Percentiles rank a stretch among this genome's conserved stretches.
These are phyloP conservation scores for Neurospora sp. DNA, from an alignment of 495 filamentous ascomycete genomes.

Conservation along the genomic window DNA sequence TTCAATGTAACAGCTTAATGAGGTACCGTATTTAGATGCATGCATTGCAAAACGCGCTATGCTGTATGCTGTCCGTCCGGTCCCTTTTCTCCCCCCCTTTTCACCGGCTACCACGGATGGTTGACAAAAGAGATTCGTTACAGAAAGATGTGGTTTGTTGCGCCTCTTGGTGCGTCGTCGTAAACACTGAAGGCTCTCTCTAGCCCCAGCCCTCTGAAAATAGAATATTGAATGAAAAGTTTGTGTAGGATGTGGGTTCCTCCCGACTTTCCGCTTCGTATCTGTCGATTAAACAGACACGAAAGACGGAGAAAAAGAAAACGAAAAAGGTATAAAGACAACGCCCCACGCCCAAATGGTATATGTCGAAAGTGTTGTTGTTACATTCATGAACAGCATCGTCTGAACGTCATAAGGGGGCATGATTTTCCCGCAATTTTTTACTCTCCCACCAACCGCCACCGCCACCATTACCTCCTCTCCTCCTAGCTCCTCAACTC, in stretches of 20 bases:
- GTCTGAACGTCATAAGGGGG: slow-evolving; percentile 10
- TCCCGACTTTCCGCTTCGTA: not conserved
- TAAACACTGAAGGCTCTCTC: not conserved
- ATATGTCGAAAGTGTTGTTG: slow-evolving; percentile 6
- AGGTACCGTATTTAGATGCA: not conserved
- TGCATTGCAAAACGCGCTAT: not conserved
- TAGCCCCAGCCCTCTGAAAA: not conserved
- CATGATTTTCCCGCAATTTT: slow-evolving; percentile 16
- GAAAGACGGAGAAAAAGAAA: not conserved
- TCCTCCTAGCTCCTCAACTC: not conserved
- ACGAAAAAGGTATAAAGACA: not conserved
- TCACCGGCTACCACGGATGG: not conserved
- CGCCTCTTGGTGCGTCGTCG: not conserved
- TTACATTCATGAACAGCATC: slow-evolving; percentile 14
- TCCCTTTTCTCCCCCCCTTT: not conserved
- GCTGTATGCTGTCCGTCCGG: not conserved
- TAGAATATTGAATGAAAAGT: not conserved
- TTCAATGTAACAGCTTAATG: not conserved
- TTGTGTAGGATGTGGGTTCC: not conserved
- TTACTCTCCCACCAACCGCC: slow-evolving; percentile 4
- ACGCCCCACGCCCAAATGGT: not conserved
- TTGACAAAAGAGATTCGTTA: not conserved
- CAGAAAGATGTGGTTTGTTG: not conserved
- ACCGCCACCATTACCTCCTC: not conserved
- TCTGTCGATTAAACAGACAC: not conserved